Conservation (phyloP, 2,329 filamentous ascomycete genomes). For the Cytospora piceicola region DNA sequence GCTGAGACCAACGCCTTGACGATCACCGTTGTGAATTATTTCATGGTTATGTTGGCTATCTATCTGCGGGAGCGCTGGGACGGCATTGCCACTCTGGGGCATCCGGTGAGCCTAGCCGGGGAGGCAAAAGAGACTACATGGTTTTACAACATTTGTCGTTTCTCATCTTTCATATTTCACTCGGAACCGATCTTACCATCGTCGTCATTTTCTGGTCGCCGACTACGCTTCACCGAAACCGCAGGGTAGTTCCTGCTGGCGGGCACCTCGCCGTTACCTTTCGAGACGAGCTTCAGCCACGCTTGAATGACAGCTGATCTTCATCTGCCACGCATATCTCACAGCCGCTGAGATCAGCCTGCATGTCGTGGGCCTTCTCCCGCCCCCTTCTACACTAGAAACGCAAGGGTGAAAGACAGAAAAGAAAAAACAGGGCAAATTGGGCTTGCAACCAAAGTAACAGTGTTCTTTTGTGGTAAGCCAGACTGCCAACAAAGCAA, state of each 20-base stretch:
- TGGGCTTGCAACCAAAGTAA: not conserved
- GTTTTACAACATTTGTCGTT: not conserved
- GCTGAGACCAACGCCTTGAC: not conserved
- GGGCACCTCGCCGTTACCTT: not conserved
- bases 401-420: not conserved
- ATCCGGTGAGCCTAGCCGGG: not conserved
- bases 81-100: not conserved
- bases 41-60: not conserved
- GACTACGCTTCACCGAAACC: not conserved
- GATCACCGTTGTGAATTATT: not conserved
- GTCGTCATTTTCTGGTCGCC: not conserved
- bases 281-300: not conserved
- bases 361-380: not conserved
- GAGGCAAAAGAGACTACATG: not conserved
- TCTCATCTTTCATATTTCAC: not conserved
- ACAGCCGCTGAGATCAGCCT: not conserved
- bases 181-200: not conserved
- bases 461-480: not conserved
- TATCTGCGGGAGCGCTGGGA: not conserved
- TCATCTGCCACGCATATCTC: not conserved
- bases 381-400: not conserved
- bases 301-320: not conserved
- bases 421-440: not conserved
- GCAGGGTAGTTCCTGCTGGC: not conserved
- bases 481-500: not conserved